These are phyloP conservation scores for Zygoascus biomembranicola DNA, from an alignment of 805 yeast species.

Conservation along the genomic window DNA sequence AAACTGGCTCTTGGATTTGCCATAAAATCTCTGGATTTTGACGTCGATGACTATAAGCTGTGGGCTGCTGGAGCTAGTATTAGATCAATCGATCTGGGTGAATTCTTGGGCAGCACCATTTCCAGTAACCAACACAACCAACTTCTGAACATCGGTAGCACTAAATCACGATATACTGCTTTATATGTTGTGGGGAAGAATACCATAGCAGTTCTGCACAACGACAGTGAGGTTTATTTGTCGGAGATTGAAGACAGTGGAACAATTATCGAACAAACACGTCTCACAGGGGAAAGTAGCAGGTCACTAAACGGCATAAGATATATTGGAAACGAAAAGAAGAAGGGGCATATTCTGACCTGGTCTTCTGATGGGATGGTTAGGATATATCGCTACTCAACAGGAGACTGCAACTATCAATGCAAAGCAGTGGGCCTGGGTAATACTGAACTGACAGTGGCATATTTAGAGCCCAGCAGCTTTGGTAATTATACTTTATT, in stretches of 20 bases:
- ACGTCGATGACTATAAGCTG: slow-evolving; percentile 10
- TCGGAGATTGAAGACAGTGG: background rate
- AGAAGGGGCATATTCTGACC: slow-evolving; percentile 7
- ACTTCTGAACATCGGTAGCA: background rate
- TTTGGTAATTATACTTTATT: slow-evolving; percentile 3
- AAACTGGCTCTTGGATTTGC: slow-evolving; percentile 13
- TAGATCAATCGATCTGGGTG: background rate
- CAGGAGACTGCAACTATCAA: background rate
- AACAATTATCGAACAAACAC: background rate
- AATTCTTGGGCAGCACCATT: background rate
- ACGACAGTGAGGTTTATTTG: background rate
- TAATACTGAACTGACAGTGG: slow-evolving; percentile 3
- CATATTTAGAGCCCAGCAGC: background rate
- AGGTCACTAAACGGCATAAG: background rate
- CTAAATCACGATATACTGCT: background rate
- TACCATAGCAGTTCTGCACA: background rate
- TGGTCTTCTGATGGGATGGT: slow-evolving; percentile 17
- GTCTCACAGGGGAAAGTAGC: background rate
- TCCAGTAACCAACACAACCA: background rate
- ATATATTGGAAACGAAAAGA: background rate
- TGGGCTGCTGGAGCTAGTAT: background rate
- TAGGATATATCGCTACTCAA: slow-evolving; percentile 5
- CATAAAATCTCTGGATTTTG: slow-evolving; percentile 14
- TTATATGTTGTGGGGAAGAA: background rate
- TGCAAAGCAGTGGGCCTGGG: background rate